Evolutionary conservation across 371 early-diverging fungal species (phyloP).

Genomic region (Furculomyces boomerangus): DNA sequence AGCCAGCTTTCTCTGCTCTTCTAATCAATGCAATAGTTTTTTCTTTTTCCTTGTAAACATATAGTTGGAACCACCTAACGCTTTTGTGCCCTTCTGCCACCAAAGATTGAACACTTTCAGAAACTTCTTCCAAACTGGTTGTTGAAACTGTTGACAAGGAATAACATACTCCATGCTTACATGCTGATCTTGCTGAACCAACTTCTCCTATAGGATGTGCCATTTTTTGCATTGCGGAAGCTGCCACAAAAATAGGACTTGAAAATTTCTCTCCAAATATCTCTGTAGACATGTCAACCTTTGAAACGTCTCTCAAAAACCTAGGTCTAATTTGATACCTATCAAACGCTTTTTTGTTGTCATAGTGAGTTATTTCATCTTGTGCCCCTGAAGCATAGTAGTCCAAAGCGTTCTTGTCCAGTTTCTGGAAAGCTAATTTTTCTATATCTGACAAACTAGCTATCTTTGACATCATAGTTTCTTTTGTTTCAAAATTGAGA

Average conservation of each 20-base stretch:
- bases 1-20: slow-evolving; percentile 62
- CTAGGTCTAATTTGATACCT: slow-evolving; percentile 36
- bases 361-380: slow-evolving; percentile 66
- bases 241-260: slow-evolving; percentile 27
- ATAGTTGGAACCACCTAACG: slow-evolving; percentile 73
- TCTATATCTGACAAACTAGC: slow-evolving; percentile 14
- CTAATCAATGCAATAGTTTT: slow-evolving; percentile 48
- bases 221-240: slow-evolving; percentile 38
- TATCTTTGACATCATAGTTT: not conserved
- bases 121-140: slow-evolving; percentile 36
- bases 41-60: slow-evolving; percentile 66
- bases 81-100: not conserved
- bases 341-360: slow-evolving; percentile 38
- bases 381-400: slow-evolving; percentile 71
- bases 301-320: slow-evolving; percentile 53
- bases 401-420: slow-evolving; percentile 46
- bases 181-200: slow-evolving; percentile 24
- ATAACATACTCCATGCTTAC: slow-evolving; percentile 18
- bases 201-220: slow-evolving; percentile 38
- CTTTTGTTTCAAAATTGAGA: too few relatives aligned
- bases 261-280: slow-evolving; percentile 31
- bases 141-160: slow-evolving; percentile 27
- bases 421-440: slow-evolving; percentile 4
- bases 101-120: slow-evolving; percentile 8
- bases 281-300: slow-evolving; percentile 33